phyloP scores from a whole-genome alignment of 176 grass and related monocot species.

The Phoenix dactylifera region DNA sequence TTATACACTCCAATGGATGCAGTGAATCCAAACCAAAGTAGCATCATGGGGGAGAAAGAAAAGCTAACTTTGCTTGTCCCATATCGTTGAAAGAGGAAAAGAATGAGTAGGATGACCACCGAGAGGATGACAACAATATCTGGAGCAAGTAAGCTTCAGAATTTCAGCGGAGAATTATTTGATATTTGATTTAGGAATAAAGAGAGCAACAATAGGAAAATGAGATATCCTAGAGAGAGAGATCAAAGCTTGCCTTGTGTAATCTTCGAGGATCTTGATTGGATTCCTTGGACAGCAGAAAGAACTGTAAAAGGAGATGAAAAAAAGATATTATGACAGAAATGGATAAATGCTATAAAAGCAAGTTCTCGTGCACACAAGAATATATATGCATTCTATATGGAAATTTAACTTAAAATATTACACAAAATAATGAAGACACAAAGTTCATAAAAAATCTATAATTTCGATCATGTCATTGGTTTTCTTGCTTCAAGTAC shows the following conservation, averaged over 20 bases:
- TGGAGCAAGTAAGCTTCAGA: constrained; percentile 26
- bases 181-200: too few species aligned
- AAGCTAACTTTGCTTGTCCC: constrained; percentile 79
- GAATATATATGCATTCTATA: too few species aligned
- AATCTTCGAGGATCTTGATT: constrained; percentile 55
- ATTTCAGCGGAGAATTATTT: background rate
- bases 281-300: constrained; percentile 84
- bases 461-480: too few species aligned
- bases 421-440: too few species aligned
- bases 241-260: constrained; percentile 42
- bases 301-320: constrained; percentile 33
- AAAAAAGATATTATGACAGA: background rate
- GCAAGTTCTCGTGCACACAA: too few species aligned
- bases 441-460: too few species aligned
- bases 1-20: constrained; percentile 60
- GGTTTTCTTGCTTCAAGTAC: too few species aligned
- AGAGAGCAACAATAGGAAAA: too few species aligned
- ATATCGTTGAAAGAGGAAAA: constrained; percentile 50
- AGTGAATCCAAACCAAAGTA: constrained; percentile 41
- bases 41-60: constrained; percentile 72
- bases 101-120: constrained; percentile 44
- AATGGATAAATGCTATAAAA: too few species aligned
- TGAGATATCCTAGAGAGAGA: too few species aligned
- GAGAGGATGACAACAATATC: constrained; percentile 52
- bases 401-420: too few species aligned